phyloP scores from a whole-genome alignment of 495 filamentous ascomycete genomes.

The Penicilliopsis zonata region DNA sequence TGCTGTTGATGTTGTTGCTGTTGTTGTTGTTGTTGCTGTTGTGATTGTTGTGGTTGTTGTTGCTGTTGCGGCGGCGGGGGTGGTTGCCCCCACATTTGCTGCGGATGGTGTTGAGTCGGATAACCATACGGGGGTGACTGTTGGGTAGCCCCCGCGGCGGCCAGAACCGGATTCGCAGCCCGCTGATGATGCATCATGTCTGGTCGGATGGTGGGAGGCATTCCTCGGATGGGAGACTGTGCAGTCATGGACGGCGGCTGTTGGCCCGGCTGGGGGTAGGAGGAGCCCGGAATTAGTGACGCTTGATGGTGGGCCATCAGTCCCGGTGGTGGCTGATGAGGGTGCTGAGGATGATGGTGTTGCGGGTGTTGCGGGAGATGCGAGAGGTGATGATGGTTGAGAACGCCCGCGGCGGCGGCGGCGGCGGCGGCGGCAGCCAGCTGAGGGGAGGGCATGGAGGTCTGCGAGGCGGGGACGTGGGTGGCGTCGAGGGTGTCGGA shows the following conservation, averaged over 20 bases:
- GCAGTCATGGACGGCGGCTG: slow-evolving; percentile 10
- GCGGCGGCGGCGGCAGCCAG: slow-evolving; percentile 22
- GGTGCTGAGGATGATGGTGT: too few species aligned
- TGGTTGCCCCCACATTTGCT: slow-evolving; percentile 42
- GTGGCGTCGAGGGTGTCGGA: slow-evolving; percentile 34
- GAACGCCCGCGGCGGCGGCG: slow-evolving; percentile 7
- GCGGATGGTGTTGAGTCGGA: slow-evolving; percentile 29
- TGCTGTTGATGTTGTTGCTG: too few species aligned
- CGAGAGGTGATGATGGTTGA: too few species aligned
- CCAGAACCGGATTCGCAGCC: slow-evolving; percentile 24
- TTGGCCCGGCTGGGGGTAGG: slow-evolving; percentile 33
- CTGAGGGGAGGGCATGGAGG: too few species aligned
- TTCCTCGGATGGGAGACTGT: slow-evolving; percentile 26
- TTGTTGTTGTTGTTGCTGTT: too few species aligned
- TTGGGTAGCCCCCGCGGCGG: slow-evolving; percentile 22
- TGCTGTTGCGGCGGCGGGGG: too few species aligned
- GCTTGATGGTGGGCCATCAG: too few species aligned
- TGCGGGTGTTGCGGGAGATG: too few species aligned
- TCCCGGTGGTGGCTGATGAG: too few species aligned
- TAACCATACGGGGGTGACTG: slow-evolving; percentile 36
- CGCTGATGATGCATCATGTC: slow-evolving; percentile 34
- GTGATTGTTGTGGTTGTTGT: too few species aligned
- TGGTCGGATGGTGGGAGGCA: slow-evolving; percentile 30
- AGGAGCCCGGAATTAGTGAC: too few species aligned
- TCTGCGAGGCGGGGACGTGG: slow-evolving; percentile 10